Conservation (phyloP, 129 eudicot genomes). For the Heracleum sosnowskyi region DNA sequence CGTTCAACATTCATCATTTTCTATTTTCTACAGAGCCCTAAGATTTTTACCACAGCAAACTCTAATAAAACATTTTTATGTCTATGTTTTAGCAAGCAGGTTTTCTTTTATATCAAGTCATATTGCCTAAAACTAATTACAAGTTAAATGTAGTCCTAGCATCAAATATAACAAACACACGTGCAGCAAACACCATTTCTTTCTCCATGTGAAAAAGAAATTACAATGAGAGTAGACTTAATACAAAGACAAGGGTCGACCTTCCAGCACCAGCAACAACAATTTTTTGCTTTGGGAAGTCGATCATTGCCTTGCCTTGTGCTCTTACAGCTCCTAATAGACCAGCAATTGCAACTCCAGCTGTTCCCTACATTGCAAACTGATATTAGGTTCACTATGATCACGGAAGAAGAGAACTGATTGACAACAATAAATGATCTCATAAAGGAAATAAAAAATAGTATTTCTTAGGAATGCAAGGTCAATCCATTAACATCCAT, state of each 20-base stretch:
- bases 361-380: conserved; percentile 62
- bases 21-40: not conserved
- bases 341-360: conserved; percentile 99
- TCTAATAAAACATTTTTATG: not conserved
- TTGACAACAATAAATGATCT: not conserved
- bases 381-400: not conserved
- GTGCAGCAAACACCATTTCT: not conserved
- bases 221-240: not conserved
- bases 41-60: not conserved
- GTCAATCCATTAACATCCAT: not conserved
- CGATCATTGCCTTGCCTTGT: conserved; percentile 91
- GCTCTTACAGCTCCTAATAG: conserved; percentile 98
- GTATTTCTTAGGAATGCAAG: not conserved
- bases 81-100: not conserved
- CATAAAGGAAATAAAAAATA: not conserved
- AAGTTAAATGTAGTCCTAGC: not conserved
- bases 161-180: not conserved
- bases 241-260: conserved; percentile 16
- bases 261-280: conserved; percentile 99
- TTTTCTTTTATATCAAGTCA: not conserved
- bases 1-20: no score
- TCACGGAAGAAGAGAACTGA: not conserved
- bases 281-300: conserved; percentile 88
- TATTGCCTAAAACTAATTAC: not conserved
- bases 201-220: not conserved